phyloP scores from a whole-genome alignment of 345 rosid species.

The Eucalyptus cloeziana region DNA sequence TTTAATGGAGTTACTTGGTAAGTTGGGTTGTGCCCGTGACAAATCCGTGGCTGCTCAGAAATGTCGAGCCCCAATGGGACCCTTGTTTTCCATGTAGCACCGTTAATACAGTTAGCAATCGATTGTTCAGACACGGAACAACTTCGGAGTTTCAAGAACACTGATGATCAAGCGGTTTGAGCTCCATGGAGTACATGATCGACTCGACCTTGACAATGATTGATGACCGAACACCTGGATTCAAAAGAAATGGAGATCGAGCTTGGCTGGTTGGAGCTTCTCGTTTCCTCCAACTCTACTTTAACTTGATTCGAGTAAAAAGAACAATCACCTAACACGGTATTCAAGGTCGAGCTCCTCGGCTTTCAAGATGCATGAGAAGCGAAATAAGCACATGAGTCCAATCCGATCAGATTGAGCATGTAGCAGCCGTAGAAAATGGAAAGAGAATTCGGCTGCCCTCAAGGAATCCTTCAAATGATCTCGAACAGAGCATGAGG shows the following conservation, averaged over 20 bases:
- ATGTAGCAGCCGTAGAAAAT: not conserved
- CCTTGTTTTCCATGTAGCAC: not conserved
- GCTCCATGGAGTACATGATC: not conserved
- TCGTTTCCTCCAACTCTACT: not conserved
- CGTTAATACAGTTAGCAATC: not conserved
- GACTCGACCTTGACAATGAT: accelerated
- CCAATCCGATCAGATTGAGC: not conserved
- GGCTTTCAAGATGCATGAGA: not conserved
- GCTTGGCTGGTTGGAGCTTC: not conserved
- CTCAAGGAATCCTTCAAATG: not conserved
- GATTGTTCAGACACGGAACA: not conserved
- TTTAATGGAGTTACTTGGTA: not conserved
- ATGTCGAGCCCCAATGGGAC: not conserved
- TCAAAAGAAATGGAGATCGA: not conserved
- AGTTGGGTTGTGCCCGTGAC: not conserved
- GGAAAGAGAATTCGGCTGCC: not conserved
- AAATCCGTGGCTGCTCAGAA: not conserved
- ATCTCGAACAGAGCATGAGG: not conserved
- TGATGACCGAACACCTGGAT: not conserved
- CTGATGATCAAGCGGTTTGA: not conserved
- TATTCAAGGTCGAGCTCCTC: not conserved
- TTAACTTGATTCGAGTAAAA: not conserved
- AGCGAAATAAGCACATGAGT: not conserved
- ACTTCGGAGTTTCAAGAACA: not conserved
- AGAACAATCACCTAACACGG: not conserved